Evolutionary conservation across 2,329 filamentous ascomycete genomes (phyloP).

Genomic region (Calonectria hawksworthii): DNA sequence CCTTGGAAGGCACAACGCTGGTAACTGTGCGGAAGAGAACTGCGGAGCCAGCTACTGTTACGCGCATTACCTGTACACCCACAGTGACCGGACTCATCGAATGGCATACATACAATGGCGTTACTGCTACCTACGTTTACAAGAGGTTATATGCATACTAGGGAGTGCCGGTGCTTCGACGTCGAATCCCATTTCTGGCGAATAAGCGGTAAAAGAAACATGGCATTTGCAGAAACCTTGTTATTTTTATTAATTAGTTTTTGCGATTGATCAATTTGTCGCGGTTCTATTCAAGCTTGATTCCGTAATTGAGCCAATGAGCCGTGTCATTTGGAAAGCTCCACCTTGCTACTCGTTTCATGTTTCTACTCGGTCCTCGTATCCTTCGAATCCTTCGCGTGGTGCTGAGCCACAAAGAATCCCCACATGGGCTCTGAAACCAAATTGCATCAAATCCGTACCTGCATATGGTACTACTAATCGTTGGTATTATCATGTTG

Average conservation of each 20-base stretch:
- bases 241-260: neutral
- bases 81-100: too few relatives aligned
- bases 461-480: neutral
- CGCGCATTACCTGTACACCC: too few relatives aligned
- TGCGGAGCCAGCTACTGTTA: too few relatives aligned
- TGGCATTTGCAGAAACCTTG: neutral
- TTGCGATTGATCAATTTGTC: neutral
- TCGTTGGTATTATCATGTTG: neutral
- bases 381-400: neutral
- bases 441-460: neutral
- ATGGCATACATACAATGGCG: neutral
- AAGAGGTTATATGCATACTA: neutral
- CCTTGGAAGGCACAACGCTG: too few relatives aligned
- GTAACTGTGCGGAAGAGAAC: too few relatives aligned
- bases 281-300: neutral
- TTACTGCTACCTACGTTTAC: neutral
- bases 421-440: neutral
- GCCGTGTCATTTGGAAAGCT: neutral
- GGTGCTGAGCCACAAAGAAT: neutral
- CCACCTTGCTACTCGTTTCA: neutral
- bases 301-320: neutral
- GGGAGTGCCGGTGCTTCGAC: too few relatives aligned
- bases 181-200: too few relatives aligned
- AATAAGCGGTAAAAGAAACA: neutral
- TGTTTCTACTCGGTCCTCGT: neutral